Evolutionary conservation across 108 stramenopile genomes (phyloP), one percentile per base, ranked within the genome.

Genomic region (Skeletonema menzelii): DNA sequence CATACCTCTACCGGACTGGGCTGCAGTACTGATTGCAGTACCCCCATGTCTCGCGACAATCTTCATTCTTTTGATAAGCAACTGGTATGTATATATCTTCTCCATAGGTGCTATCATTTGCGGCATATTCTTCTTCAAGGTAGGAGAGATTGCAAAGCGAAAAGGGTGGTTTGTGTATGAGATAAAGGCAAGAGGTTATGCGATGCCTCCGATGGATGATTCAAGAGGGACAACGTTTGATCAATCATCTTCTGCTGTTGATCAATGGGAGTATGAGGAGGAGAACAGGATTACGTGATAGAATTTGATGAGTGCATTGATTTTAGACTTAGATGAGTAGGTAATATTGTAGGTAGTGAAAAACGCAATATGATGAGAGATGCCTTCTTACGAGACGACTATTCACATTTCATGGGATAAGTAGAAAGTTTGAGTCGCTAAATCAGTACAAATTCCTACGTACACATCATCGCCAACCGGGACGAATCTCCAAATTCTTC

Each of bases 1-100:
- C 20, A 77, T 81, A 11, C 80, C 80, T 26, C 37, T 77, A n/a
- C 80, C 80, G 20, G 80, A 81, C 65, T 81, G 80, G 80, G 80
- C 76, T 37, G 79, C 79, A 19, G 63, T 73, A 27, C 55, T 80
- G 24, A 27, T 80, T 34, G 79, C 65, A 22, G 62, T 80, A 26
- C 79, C 79, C 8, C 79, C 79, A 32, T 73, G 65, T 11, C 32
- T 73, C 13, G 79, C 72, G 13, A 73, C 73, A 55, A 55, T 72
- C 3, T 27, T 60, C 8, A 64, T 80, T 26, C 61, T 80, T 15
- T 63, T 69, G 38, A 69, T 72, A 28, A 69, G 67, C n/a, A 80
- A 73, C 56, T 80, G 79, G 79, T 72, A 73, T 65, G 79, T 80
- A n/a, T 80, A 73, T 58, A 7, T 73, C 44, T 80, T 80, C 47